Evolutionary conservation across 1,139 yeast genomes (phyloP), one percentile per base, ranked within the genome.

Genomic region (Debaryomycetaceae sp.): DNA sequence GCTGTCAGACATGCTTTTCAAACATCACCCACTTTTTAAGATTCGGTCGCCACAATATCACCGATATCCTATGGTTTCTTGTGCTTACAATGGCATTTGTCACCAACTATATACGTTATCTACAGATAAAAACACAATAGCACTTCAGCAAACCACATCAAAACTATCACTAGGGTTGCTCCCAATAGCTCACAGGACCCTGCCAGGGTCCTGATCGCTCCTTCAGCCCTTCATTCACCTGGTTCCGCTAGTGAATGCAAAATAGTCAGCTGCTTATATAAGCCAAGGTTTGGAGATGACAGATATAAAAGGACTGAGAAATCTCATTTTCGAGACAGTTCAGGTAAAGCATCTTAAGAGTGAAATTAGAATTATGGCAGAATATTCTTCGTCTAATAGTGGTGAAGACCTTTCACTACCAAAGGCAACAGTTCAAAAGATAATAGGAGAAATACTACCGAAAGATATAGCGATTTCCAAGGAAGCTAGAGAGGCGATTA

Each of bases 401-500:
- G 57, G 66, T 33, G 78, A 72, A 43, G 78, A 72, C 50, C 64
- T 72, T 43, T 68, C 75, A 26, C 60, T 72, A 50, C 77, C 77
- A 31, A 78, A 71, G 52, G 97, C 98, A 8, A 92, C 99, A 0
- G 98, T 94, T 1, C 98, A 91, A 59, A 92, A 94, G 63, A 88
- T 92, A 39, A 84, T 92, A 18, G 78, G 92, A 2, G 98, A 92
- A 56, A 87, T 92, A 33, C 72, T 92, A 31, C 97, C 96, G 13
- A 70, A 81, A 17, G 97, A 91, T 55, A 74, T 88, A 39, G 83
- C 92, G 16, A 88, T 92, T 50, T 82, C 96, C 38, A 87, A 91
- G 51, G 98, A 92, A 49, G 96, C 98, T 5, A 73, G 98, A 46
- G 98, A 92, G 58, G 95, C 96, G 40, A 78, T 92, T 35, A 92